Evolutionary conservation across 768 basidiomycete species (phyloP), one percentile per base, ranked within the genome.

Genomic region (Sporobolomyces phaffii): DNA sequence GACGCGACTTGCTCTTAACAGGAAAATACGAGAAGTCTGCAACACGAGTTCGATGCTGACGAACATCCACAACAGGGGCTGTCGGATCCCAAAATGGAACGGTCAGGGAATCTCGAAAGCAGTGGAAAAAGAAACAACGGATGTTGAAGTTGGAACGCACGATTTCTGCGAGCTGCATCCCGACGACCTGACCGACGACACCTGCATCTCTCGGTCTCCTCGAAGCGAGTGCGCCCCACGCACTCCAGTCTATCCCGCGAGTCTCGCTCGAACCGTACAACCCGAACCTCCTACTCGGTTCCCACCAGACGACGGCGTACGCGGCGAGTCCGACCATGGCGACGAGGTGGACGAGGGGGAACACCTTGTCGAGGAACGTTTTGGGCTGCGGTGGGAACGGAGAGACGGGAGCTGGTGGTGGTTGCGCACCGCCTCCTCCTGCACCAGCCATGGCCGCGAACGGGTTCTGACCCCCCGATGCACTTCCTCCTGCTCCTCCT

Each of bases 31-130:
- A 0, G 71, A 65, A 10, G 70, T 70, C 64, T 75, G 74, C 5
- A 75, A 61, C 22, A 75, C 67, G 48, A 75, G 69, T 64, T 75
- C 73, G 53, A 72, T 41, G n/a, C 69, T 73, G 41, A 75, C 59
- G 50, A 75, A 75, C 60, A 72, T 64, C 67, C 73, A 75, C 18
- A 75, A 34, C 1, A 75, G 40, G 0, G 73, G 74, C 72, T 74
- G 65, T 4, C 28, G 14, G 14, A 10, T 11, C 2, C 2, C 24
- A 43, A 11, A 24, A 7, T 6, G 47, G 6, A 3, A 17, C n/a
- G 26, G 34, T 13, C 20, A 43, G 1, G 14, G 18, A 24, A 11
- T 8, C n/a, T 18, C 14, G 2, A 6, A 41, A 2, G 24, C 11
- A 26, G 26, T n/a, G n/a, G n/a, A n/a, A n/a, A n/a, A 43, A 11